Percentiles rank a stretch among this genome's conserved stretches.
phyloP scores from a whole-genome alignment of 1,284 basidiomycete species.

The Ustilago bromivora region DNA sequence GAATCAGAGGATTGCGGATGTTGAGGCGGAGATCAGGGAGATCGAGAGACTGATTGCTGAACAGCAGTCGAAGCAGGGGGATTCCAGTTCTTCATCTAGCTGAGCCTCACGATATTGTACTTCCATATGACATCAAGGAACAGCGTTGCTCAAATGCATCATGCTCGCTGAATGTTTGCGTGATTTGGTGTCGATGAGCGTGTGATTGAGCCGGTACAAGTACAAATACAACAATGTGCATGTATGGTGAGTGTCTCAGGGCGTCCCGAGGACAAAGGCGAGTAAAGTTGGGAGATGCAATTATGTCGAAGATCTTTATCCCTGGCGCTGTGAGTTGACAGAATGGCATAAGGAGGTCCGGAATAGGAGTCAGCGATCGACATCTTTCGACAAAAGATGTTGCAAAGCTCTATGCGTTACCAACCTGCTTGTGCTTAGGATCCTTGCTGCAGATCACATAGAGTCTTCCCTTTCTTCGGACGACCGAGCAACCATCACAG shows the following conservation, averaged over 20 bases:
- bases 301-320: conserved; percentile 2
- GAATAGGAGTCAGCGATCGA: neutral
- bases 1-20: conserved; percentile 42
- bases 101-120: neutral
- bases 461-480: conserved; percentile 83
- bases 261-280: neutral
- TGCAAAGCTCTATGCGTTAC: conserved; percentile 57
- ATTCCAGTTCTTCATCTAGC: neutral
- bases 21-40: conserved; percentile 42
- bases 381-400: too few species aligned
- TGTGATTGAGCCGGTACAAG: conserved; percentile 22
- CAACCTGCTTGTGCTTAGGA: conserved; percentile 97
- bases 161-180: too few species aligned
- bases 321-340: conserved; percentile 20
- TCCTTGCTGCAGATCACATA: conserved; percentile 95
- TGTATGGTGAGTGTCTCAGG: neutral
- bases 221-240: conserved; percentile 11
- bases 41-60: conserved; percentile 31
- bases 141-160: too few species aligned
- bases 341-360: neutral
- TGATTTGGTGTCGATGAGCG: too few species aligned
- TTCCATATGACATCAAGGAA: too few species aligned
- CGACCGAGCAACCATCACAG: conserved; percentile 69
- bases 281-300: neutral
- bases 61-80: conserved; percentile 22